Evolutionary conservation across 805 yeast genomes (phyloP).

Genomic region (Metschnikowia similis): DNA sequence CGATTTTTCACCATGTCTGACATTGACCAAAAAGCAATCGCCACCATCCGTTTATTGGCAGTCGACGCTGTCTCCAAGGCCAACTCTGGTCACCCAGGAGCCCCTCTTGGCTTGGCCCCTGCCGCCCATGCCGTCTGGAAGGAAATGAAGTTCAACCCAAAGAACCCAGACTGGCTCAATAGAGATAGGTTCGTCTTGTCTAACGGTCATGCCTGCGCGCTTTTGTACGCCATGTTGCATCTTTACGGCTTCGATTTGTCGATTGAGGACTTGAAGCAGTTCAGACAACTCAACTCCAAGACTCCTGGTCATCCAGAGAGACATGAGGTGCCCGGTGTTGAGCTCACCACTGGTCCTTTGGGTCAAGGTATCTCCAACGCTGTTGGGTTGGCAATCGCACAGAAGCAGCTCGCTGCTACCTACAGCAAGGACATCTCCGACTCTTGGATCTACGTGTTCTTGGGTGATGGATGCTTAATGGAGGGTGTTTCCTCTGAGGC

Average conservation of each 20-base stretch:
- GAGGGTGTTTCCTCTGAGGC: constrained; percentile 98
- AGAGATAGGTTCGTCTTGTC: constrained; percentile 94
- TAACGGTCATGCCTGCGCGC: constrained; percentile 95
- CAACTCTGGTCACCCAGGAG: constrained; percentile 98
- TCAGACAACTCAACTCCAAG: constrained; percentile 86
- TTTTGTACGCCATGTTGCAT: constrained; percentile 80
- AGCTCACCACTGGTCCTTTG: constrained; percentile 97
- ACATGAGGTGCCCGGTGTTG: constrained; percentile 80
- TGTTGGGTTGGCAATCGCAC: constrained; percentile 95
- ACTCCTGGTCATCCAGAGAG: constrained; percentile 98
- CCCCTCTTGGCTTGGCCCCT: constrained; percentile 97
- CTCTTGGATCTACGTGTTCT: constrained; percentile 70
- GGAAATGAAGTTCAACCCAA: constrained; percentile 81
- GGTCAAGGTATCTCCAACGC: constrained; percentile 98
- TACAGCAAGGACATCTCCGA: constrained; percentile 89
- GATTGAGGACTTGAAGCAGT: constrained; percentile 81
- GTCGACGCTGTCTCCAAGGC: constrained; percentile 85
- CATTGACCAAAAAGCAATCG: constrained; percentile 70
- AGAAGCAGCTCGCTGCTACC: constrained; percentile 84
- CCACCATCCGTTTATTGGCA: constrained; percentile 85
- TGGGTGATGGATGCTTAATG: constrained; percentile 98
- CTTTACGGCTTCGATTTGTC: constrained; percentile 78
- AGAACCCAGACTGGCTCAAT: constrained; percentile 88
- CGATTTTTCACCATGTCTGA: constrained; percentile 18
- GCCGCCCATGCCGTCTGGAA: constrained; percentile 85